Evolutionary conservation across 202 grass and related monocot species (phyloP).

Genomic region (Cymbopogon flexuosus): DNA sequence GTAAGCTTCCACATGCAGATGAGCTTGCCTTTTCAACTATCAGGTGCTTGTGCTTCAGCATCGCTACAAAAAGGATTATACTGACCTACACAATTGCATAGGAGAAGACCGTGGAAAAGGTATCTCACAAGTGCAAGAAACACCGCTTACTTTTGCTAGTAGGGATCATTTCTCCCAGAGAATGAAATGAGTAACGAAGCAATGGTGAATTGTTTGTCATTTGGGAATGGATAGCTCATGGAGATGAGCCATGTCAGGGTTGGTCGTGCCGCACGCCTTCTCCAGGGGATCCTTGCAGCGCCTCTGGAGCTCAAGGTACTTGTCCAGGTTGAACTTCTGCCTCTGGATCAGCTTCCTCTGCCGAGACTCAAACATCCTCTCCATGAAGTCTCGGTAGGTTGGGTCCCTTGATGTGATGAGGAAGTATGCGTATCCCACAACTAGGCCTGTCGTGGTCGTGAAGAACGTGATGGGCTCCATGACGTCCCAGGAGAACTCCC

Average conservation of each 20-base stretch:
- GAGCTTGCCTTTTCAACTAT: constrained; percentile 28
- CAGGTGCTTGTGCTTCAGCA: constrained; percentile 22
- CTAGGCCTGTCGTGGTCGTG: constrained; percentile 61
- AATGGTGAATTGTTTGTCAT: constrained; percentile 43
- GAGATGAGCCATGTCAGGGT: constrained; percentile 40
- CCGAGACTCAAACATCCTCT: constrained; percentile 68
- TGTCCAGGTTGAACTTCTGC: constrained; percentile 63
- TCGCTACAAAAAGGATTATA: constrained; percentile 25
- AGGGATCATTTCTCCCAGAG: constrained; percentile 15
- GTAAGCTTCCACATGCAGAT: constrained; percentile 20
- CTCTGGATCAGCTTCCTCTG: constrained; percentile 77
- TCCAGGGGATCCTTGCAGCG: constrained; percentile 66
- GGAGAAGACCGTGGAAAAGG: constrained; percentile 26
- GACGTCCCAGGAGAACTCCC: constrained; percentile 98
- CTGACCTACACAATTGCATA: constrained; percentile 40
- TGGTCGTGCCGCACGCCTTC: constrained; percentile 40
- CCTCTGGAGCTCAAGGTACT: constrained; percentile 79
- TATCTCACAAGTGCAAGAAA: constrained; percentile 38
- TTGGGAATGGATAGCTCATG: constrained; percentile 57
- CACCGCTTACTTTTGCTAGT: constrained; percentile 23
- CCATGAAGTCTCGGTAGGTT: constrained; percentile 88
- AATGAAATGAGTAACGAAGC: constrained; percentile 24
- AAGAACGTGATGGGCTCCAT: constrained; percentile 99
- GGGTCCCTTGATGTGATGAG: constrained; percentile 90
- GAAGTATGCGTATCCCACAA: constrained; percentile 85